A percentile compares a stretch with the other conserved stretches of the same genome.
These are phyloP conservation scores for Helichrysum umbraculigerum DNA, from an alignment of 129 eudicot genomes.

Conservation along the genomic window DNA sequence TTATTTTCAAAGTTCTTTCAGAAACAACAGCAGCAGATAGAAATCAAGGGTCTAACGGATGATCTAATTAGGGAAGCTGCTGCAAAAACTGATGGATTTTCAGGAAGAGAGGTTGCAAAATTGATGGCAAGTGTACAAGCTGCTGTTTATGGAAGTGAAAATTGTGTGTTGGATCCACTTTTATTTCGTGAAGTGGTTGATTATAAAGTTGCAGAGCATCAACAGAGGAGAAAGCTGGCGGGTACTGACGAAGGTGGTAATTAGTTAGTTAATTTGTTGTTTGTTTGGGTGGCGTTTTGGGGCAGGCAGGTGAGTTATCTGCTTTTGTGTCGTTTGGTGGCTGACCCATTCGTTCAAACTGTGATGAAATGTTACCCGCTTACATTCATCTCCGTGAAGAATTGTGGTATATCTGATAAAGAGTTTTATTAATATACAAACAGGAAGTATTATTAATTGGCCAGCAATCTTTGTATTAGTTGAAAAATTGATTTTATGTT, in stretches of 20 bases:
- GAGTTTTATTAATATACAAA: slow-evolving; percentile 28
- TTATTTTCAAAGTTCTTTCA: slow-evolving; percentile 52
- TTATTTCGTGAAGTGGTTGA: slow-evolving; percentile 88
- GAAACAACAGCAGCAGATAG: slow-evolving; percentile 81
- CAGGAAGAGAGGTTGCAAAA: slow-evolving; percentile 97
- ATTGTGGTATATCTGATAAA: slow-evolving; percentile 21
- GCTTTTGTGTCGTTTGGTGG: slow-evolving; percentile 30
- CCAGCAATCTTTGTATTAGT: slow-evolving; percentile 13
- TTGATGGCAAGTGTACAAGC: slow-evolving; percentile 99
- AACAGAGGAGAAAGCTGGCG: slow-evolving; percentile 79
- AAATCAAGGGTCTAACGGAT: slow-evolving; percentile 69
- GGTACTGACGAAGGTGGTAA: slow-evolving; percentile 32
- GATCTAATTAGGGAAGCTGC: slow-evolving; percentile 86
- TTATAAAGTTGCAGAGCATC: slow-evolving; percentile 96
- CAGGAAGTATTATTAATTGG: slow-evolving; percentile 22
- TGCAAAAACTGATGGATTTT: slow-evolving; percentile 77
- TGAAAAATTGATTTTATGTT: slow-evolving; percentile 13
- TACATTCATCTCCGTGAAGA: not conserved
- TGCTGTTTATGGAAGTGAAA: slow-evolving; percentile 90
- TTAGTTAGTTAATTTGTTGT: slow-evolving; percentile 7
- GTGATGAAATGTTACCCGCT: not conserved
- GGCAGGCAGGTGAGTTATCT: slow-evolving; percentile 34
- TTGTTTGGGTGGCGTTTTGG: slow-evolving; percentile 31
- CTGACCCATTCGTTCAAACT: slow-evolving; percentile 23
- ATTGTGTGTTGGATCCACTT: slow-evolving; percentile 72